These are phyloP conservation scores for Penicillium sp. DNA, from an alignment of 2,329 filamentous ascomycete genomes.

Conservation along the genomic window DNA sequence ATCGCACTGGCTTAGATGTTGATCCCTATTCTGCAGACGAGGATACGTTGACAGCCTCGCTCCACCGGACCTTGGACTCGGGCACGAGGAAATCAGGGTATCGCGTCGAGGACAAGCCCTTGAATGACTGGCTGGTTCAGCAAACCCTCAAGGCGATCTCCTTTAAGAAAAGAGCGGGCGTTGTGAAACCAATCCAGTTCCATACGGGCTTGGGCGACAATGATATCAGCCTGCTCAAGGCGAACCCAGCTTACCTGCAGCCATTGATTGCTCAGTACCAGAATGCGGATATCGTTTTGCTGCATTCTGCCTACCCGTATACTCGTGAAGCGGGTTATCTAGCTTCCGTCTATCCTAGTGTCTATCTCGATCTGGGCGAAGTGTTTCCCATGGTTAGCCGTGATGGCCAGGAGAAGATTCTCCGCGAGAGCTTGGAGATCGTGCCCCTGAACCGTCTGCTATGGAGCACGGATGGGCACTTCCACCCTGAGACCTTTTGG, in stretches of 20 bases:
- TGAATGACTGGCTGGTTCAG: constrained; percentile 74
- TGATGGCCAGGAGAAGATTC: constrained; percentile 71
- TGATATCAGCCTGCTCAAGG: constrained; percentile 70
- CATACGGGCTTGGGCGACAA: constrained; percentile 83
- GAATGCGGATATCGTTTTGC: constrained; percentile 72
- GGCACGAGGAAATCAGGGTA: constrained; percentile 32
- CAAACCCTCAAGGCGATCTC: constrained; percentile 58
- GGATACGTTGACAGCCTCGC: constrained; percentile 34
- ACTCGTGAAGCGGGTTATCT: constrained; percentile 79
- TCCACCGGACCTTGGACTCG: constrained; percentile 32
- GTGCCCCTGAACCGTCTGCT: constrained; percentile 75
- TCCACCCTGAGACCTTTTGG: constrained; percentile 77
- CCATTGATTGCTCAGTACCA: constrained; percentile 71
- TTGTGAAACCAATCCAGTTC: constrained; percentile 77
- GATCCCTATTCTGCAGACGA: constrained; percentile 53
- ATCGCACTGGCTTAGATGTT: constrained; percentile 73
- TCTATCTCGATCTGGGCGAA: constrained; percentile 81
- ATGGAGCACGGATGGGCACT: constrained; percentile 81
- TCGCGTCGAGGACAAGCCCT: constrained; percentile 61
- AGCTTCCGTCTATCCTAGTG: constrained; percentile 75
- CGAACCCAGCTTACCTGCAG: constrained; percentile 78
- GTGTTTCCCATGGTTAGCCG: constrained; percentile 79
- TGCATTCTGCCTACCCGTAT: constrained; percentile 82
- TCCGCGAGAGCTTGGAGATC: constrained; percentile 75
- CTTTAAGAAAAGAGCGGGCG: constrained; percentile 51